phyloP scores from a whole-genome alignment of 257 asterid species.

The Misopates orontium region DNA sequence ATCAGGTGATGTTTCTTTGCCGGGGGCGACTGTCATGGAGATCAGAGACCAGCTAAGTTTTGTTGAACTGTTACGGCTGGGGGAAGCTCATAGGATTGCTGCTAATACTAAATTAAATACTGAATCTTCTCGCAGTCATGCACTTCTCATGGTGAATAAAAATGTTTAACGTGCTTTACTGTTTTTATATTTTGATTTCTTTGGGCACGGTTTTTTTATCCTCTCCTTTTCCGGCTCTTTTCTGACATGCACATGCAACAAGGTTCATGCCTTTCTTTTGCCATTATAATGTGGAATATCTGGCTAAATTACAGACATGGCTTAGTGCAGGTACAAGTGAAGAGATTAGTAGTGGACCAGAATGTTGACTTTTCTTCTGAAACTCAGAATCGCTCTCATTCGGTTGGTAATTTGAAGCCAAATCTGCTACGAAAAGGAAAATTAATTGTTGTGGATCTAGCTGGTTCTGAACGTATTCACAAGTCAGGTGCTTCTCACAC shows the following conservation, averaged over 20 bases:
- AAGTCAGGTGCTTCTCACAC: slow-evolving; percentile 71
- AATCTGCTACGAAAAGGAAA: slow-evolving; percentile 85
- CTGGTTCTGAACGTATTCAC: slow-evolving; percentile 97
- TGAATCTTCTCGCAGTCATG: slow-evolving; percentile 99
- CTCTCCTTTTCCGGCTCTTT: not conserved
- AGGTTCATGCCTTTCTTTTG: slow-evolving; percentile 5
- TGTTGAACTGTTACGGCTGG: slow-evolving; percentile 80
- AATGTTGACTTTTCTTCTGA: slow-evolving; percentile 63
- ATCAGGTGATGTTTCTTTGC: slow-evolving; percentile 93
- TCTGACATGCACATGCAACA: not conserved
- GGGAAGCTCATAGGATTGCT: slow-evolving; percentile 97
- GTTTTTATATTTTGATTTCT: not conserved
- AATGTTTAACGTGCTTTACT: slow-evolving; percentile 14
- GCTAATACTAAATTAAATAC: slow-evolving; percentile 97
- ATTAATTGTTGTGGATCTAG: slow-evolving; percentile 95
- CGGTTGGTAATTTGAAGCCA: slow-evolving; percentile 67
- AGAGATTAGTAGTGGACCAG: slow-evolving; percentile 65
- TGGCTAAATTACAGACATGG: slow-evolving; percentile 28
- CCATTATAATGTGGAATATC: not conserved
- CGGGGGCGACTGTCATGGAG: slow-evolving; percentile 93
- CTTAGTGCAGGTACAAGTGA: slow-evolving; percentile 76
- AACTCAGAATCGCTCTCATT: slow-evolving; percentile 54
- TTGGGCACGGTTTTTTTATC: not conserved
- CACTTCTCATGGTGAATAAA: slow-evolving; percentile 84
- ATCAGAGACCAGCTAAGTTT: slow-evolving; percentile 88